Base-by-base conservation (phyloP, 257 asterid species). In the Prunella vulgaris region DNA sequence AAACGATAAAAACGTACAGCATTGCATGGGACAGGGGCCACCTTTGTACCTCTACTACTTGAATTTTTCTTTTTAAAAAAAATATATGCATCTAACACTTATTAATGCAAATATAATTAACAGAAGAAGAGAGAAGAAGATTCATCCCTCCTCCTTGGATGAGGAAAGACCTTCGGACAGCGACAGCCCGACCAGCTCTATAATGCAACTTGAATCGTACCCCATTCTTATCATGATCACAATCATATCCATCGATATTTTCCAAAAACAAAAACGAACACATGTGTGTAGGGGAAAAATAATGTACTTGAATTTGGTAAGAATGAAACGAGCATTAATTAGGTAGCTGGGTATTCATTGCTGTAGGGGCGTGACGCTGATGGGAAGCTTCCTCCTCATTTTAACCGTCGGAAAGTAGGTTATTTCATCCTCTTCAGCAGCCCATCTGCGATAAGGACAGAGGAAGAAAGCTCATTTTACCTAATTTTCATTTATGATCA, bases 301-400 rank as follows among this genome's bases (percentile, higher is more conserved):
- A 27, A 60, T 10, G 63, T 54, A 17, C 57, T 58, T 57, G 27
- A n/a, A 42, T 46, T 38, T 3, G 57, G 32, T 52, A 24, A 10
- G 15, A 21, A 57, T 77, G 68, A 28, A 73, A 64, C 80, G 66
- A 30, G 69, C 68, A 21, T 76, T 22, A 51, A 20, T 20, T 44
- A 54, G 78, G 28, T 53, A 70, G 71, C 56, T 58, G 66, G 66
- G 64, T 69, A 64, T 74, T 83, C 76, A 84, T 74, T 75, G 82
- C 40, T 76, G 75, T 32, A 79, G 65, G 79, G 95, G 88, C 54
- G 65, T 64, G 87, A 94, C 76, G 73, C 84, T 78, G 83, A 94
- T 85, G 37, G 99, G 99, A 49, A 91, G 95, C 93, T 86, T 91
- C 82, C 85, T 79, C 84, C 76, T 94, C 99, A 94, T 83, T 77